Evolutionary conservation across 2,329 filamentous ascomycete genomes (phyloP), one percentile per base, ranked within the genome.

Genomic region (Trichoderma afroharzianum): DNA sequence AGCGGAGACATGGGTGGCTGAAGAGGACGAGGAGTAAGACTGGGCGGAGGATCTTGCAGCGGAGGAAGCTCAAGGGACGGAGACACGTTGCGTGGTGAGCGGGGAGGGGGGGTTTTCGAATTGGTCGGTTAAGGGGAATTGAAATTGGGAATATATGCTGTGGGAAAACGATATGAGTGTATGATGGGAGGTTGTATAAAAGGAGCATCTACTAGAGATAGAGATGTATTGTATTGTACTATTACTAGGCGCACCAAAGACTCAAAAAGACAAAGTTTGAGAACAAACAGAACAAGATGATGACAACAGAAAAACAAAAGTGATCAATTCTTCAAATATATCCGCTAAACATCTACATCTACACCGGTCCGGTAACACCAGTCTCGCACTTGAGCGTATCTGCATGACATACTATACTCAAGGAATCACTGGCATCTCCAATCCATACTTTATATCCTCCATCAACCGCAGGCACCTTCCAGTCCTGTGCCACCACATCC

Each of bases 401-500:
- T 0, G 73, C 73, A 33, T 76, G 74, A 71, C 81, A 83, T 1
- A 80, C 76, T 5, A 76, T 73, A 1, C 72, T 70, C 68, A 82
- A 59, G 7, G 77, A 75, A 70, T 83, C 82, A 61, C 81, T 83
- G 0, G 82, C 79, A 18, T 76, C 76, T 0, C 82, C 82, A 32
- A 84, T 58, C 82, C 82, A 84, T 7, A 83, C 74, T 70, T 76
- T 81, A 57, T 83, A 84, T 24, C 71, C 74, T 2, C 82, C 82
- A 36, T 81, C 76, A 1, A 80, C 76, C 1, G 73, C 76, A 6
- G 82, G 82, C 9, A 86, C 78, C 2, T 89, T 85, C 92, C 92
- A 94, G 74, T 93, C 93, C 81, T 93, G 91, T 53, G 82, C 78
- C 6, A 82, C 80, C 0, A 88, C 86, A 77, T 92, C 91, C 92